These are phyloP conservation scores for Xylaria sp. DNA, from an alignment of 2,329 filamentous ascomycete species.

Conservation along the genomic window DNA sequence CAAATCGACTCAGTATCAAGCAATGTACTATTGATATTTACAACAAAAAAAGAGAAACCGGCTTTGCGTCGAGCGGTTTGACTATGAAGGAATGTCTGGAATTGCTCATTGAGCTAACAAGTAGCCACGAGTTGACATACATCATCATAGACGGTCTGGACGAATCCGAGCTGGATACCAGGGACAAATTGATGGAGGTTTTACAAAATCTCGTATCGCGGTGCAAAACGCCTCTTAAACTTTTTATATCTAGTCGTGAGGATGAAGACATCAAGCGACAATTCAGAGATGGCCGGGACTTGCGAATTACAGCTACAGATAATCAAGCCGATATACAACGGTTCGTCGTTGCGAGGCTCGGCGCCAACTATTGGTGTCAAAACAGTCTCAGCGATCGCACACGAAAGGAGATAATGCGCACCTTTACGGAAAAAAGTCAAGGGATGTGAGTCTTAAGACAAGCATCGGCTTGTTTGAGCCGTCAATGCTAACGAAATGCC, in stretches of 20 bases:
- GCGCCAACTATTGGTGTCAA: constrained; percentile 10
- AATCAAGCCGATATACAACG: constrained; percentile 25
- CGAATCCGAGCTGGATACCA: constrained; percentile 8
- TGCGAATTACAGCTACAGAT: constrained; percentile 6
- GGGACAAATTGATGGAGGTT: constrained; percentile 12
- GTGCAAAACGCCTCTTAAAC: constrained; percentile 2
- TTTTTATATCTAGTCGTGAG: constrained; percentile 25
- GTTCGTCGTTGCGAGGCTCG: constrained; percentile 17
- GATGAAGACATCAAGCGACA: constrained; percentile 22
- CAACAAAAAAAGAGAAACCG: constrained; percentile 1
- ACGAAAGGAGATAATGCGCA: constrained; percentile 8
- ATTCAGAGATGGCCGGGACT: constrained; percentile 12
- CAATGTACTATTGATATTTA: neutral
- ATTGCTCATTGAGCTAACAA: constrained; percentile 12
- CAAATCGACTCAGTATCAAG: neutral
- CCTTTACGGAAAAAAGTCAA: constrained; percentile 19
- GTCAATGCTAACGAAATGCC: neutral
- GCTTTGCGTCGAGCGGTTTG: constrained; percentile 3
- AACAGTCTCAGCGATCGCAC: neutral
- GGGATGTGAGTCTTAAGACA: constrained; percentile 18
- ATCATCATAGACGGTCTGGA: constrained; percentile 23
- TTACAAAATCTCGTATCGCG: neutral
- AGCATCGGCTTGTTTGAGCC: neutral
- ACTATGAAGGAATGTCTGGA: constrained; percentile 8
- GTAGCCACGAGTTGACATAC: neutral